phyloP scores from a whole-genome alignment of 2,329 filamentous ascomycete species.

The Trichoderma sp. region DNA sequence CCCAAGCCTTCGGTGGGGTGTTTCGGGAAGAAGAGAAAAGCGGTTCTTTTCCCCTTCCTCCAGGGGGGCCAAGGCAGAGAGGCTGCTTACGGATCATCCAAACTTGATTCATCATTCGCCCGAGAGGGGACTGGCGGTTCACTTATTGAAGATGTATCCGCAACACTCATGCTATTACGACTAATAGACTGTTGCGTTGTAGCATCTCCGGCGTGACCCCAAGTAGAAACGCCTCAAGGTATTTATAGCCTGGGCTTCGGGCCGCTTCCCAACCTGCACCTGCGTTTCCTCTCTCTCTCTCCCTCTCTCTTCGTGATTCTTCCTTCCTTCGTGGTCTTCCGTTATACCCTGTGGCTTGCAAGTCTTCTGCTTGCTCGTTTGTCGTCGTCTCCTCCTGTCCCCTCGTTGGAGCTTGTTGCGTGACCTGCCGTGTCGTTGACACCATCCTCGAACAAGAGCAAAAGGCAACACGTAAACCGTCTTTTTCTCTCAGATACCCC shows the following conservation, averaged over 20 bases:
- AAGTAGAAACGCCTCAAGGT: background rate
- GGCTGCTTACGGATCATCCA: slow-evolving; percentile 23
- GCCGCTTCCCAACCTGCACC: background rate
- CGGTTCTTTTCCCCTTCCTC: background rate
- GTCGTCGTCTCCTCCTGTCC: slow-evolving; percentile 10
- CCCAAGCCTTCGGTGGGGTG: slow-evolving; percentile 1
- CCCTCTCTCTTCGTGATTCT: background rate
- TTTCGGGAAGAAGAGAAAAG: background rate
- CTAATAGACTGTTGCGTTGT: slow-evolving; percentile 3
- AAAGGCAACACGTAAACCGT: background rate
- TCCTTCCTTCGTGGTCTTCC: background rate
- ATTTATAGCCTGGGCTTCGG: slow-evolving; percentile 20
- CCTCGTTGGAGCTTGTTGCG: slow-evolving; percentile 24
- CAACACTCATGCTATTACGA: no score
- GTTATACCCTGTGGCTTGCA: background rate
- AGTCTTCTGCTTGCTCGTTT: background rate
- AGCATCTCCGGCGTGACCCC: slow-evolving; percentile 17
- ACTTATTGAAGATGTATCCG: background rate
- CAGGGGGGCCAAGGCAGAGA: no score
- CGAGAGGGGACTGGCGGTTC: background rate
- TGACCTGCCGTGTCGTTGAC: slow-evolving; percentile 13
- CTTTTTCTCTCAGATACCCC: background rate
- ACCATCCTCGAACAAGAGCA: background rate
- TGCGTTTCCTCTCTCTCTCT: slow-evolving; percentile 7
- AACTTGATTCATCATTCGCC: slow-evolving; percentile 3